Base-by-base conservation (phyloP, 2,329 filamentous ascomycete genomes). In the Penicillium vulpinum region DNA sequence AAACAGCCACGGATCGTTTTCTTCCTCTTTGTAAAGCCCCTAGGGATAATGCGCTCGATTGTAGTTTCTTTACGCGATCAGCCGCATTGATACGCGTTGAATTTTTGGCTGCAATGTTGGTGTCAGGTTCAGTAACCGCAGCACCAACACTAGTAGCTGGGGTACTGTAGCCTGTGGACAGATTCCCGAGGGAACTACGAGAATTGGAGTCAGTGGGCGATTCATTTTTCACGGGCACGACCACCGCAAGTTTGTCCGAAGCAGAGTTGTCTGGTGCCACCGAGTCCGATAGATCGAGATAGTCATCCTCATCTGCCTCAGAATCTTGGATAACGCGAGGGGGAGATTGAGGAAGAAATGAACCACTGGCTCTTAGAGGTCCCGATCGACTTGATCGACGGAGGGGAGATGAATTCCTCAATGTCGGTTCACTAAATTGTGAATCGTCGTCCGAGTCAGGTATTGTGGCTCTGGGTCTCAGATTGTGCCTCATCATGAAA, bases 81-180 rank as follows among this genome's bases (percentile, higher is more conserved):
- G 78, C 74, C 24, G 80, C 77, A 62, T 73, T 76, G n/a, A 80
- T 67, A 29, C 73, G 67, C 38, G 66, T 67, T 36, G 60, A 68
- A 57, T 66, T 58, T 22, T 62, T 69, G 40, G 64, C 67, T 31
- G 59, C 67, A 58, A 65, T 57, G 21, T 62, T 69, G 28, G 65
- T 65, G 48, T 73, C 69, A 15, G 78, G 78, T 24, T 77, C 75
- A 4, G 84, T 85, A 10, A 85, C 87, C 11, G 26, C 33, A 18
- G 76, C 78, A 45, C 78, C 75, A 52, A 80, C 77, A 70, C 84
- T 87, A 21, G 87, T 89, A 36, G 78, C 82, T 5, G 86, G 85
- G 4, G 87, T 89, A 57, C 84, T 85, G 64, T 81, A 83, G 18
- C 79, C 82, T 36, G 77, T 76, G 11, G 76, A 81, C 6, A 70